Evolutionary conservation across 2,329 filamentous ascomycete genomes (phyloP), one percentile per base, ranked within the genome.

Genomic region (Anisogramma anomala): DNA sequence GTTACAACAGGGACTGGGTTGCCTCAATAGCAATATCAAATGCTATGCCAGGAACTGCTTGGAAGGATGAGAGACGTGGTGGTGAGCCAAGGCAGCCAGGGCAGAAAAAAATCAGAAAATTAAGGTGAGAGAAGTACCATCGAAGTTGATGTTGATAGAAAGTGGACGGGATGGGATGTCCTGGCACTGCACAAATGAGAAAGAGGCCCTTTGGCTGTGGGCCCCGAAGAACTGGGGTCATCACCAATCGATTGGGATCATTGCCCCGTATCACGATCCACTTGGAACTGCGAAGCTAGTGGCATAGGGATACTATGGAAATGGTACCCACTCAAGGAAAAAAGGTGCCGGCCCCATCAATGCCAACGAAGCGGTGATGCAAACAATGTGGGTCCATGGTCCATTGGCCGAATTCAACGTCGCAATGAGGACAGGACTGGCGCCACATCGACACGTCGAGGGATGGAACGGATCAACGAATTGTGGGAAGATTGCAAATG

Each of bases 391-490:
- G 41, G 45, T 43, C 52, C 42, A 60, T 58, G 41, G 45, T 43
- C 52, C 42, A 60, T 58, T 59, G 57, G 59, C 48, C 51, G 53
- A 23, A 52, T 50, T 43, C 36, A 46, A 49, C 48, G 51, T 41
- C 32, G 36, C 32, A 25, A 43, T 27, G 32, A 28, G 36, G 36
- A 40, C 23, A 30, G 53, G 52, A 59, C 53, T 59, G 55, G 59
- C 56, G 59, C 61, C 62, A 65, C 60, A 59, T 63, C 57, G 59
- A 47, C 62, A 65, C 60, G 60, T 63, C 57, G 59, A 47, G 30
- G 34, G 26, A 37, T 44, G 37, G 27, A 33, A 20, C 18, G n/a
- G n/a, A n/a, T n/a, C n/a, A n/a, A n/a, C n/a, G n/a, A n/a, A n/a
- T n/a, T n/a, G n/a, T n/a, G n/a, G n/a, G n/a, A n/a, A n/a, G n/a